Conservation (phyloP, 208 protist genomes). For the Crithidia acanthocephali region DNA sequence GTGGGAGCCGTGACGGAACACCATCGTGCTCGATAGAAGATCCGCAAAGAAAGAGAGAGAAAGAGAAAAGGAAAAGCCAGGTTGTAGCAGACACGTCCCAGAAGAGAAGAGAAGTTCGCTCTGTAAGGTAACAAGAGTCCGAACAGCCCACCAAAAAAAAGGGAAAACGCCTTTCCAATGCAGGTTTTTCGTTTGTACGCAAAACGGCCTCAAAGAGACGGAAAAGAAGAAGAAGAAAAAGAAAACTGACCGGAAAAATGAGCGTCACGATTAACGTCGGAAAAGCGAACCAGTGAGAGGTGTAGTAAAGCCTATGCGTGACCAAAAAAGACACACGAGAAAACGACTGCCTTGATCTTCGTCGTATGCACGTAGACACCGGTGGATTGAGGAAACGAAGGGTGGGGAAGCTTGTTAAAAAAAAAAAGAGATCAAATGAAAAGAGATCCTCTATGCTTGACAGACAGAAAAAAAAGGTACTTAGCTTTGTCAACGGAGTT, state of each 20-base stretch:
- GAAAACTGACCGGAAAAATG: neutral
- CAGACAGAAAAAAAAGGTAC: neutral
- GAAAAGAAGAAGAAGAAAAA: slow-evolving; percentile 9
- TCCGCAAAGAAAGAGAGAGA: neutral
- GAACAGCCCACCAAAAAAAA: neutral
- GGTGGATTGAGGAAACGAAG: neutral
- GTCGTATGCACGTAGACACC: slow-evolving; percentile 10
- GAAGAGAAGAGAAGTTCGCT: too few species aligned
- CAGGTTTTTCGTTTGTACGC: neutral
- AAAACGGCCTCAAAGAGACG: slow-evolving; percentile 3
- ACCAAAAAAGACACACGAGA: neutral
- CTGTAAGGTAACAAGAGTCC: too few species aligned
- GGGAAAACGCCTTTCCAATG: neutral
- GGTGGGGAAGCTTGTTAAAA: slow-evolving; percentile 1
- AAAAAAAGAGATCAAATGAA: neutral
- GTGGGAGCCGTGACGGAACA: slow-evolving; percentile 67
- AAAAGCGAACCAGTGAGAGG: too few species aligned
- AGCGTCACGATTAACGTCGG: too few species aligned
- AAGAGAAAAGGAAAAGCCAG: neutral
- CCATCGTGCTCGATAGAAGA: neutral
- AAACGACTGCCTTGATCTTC: slow-evolving; percentile 2
- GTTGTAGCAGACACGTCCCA: neutral
- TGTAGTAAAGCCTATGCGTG: too few species aligned
- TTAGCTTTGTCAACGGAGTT: neutral
- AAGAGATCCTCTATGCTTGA: neutral